Evolutionary conservation across 192 early-diverging fungal genomes (phyloP), one percentile per base, ranked within the genome.

Genomic region (Coemansia sp.): DNA sequence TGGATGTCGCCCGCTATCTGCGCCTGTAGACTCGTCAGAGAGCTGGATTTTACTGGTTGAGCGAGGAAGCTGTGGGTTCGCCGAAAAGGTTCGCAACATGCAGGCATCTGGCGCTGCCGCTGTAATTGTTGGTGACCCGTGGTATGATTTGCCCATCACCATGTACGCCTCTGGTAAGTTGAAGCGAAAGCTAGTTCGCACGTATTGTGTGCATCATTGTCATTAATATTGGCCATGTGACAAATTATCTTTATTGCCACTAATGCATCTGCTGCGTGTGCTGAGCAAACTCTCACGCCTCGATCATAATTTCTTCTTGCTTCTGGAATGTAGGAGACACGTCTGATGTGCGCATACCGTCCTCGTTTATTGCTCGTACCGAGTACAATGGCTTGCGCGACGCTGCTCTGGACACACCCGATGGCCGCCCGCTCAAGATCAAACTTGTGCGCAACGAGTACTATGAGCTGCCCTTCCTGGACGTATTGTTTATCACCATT

Each of bases 1-100:
- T 30, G 91, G 89, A 14, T 93, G 95, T 63, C 73, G 68, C 3
- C 82, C 75, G 28, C 66, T 87, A 23, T 79, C 86, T 2, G 62
- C 72, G 30, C 77, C 64, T 23, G 60, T 84, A 37, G 73, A 85
- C n/a, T 14, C 44, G 19, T 65, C 74, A 30, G 66, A 73, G 38
- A 74, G 86, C 73, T 96, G 91, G 91, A 88, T 95, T n/a, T 91
- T 93, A 10, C 82, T 98, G 2, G 90, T 97, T 3, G 88, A 92
- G 65, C 89, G 97, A 58, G 97, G 96, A 52, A 84, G 86, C 21
- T 98, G 97, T 73, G 84, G 90, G 0, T 98, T 98, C 70, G 86
- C 92, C 40, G 90, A 93, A 7, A 98, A 98, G 77, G 90, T 98
- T 10, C 85, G 94, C 42, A 88, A 89, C 35, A 95, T 97, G 94